phyloP scores from a whole-genome alignment of 257 asterid genomes.

The Solanum sejunctum region DNA sequence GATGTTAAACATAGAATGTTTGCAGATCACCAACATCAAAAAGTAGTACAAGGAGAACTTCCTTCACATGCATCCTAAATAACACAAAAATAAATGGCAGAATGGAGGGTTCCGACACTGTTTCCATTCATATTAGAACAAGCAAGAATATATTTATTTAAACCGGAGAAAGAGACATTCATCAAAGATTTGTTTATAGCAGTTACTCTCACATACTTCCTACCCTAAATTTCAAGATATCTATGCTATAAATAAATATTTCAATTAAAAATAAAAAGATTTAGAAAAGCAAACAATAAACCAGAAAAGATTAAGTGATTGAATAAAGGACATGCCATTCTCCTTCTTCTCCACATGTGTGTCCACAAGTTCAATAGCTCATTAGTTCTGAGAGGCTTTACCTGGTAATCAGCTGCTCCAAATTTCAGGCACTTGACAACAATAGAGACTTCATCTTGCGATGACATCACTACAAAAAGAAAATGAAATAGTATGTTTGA shows the following conservation, averaged over 20 bases:
- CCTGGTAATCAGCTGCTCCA: slow-evolving; percentile 97
- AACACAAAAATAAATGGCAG: background rate
- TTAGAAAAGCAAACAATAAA: background rate
- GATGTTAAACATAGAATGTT: background rate
- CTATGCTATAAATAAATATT: background rate
- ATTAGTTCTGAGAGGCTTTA: slow-evolving; percentile 85
- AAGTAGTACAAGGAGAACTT: background rate
- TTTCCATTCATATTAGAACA: background rate
- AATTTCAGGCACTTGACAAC: slow-evolving; percentile 23
- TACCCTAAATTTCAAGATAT: background rate
- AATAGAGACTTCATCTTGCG: background rate
- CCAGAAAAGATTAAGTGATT: background rate
- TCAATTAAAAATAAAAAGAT: background rate
- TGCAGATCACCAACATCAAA: background rate
- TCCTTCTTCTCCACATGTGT: slow-evolving; percentile 97
- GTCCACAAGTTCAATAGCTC: slow-evolving; percentile 97
- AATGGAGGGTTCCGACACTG: background rate
- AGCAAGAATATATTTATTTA: background rate
- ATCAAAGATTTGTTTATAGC: background rate
- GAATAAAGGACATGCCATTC: slow-evolving; percentile 37
- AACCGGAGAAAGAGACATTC: background rate
- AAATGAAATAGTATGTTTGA: background rate
- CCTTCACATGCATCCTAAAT: background rate
- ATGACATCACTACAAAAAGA: slow-evolving; percentile 73
- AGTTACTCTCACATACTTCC: background rate